These are phyloP conservation scores for Marvania coccoides DNA, from an alignment of 139 green algal species.

Conservation along the genomic window DNA sequence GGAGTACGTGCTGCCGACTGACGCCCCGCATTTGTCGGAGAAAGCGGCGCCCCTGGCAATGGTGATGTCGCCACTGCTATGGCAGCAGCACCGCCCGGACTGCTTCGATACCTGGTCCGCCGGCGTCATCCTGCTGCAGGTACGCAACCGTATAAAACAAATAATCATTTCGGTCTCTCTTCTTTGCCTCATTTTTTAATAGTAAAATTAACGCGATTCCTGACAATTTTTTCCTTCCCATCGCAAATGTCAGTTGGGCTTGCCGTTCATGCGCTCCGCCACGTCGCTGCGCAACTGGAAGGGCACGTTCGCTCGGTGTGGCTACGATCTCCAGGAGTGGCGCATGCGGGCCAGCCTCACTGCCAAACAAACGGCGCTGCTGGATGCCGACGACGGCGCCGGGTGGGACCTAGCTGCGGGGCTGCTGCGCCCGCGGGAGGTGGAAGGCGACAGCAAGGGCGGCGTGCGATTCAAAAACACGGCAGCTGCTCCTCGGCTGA, in stretches of 20 bases:
- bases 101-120: slow-evolving; percentile 83
- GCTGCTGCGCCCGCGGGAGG: slow-evolving; percentile 50
- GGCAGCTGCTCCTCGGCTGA: slow-evolving; percentile 22
- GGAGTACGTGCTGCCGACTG: slow-evolving; percentile 75
- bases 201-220: too few species aligned
- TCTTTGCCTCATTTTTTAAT: slow-evolving; percentile 25
- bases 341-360: slow-evolving; percentile 30
- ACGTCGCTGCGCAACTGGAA: slow-evolving; percentile 59
- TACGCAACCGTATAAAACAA: not conserved
- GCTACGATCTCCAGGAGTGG: slow-evolving; percentile 71
- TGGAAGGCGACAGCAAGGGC: slow-evolving; percentile 26
- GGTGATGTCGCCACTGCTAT: slow-evolving; percentile 77
- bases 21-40: slow-evolving; percentile 49
- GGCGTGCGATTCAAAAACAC: slow-evolving; percentile 45
- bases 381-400: slow-evolving; percentile 63
- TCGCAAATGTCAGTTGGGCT: slow-evolving; percentile 67
- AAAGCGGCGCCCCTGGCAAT: slow-evolving; percentile 30
- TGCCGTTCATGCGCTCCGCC: slow-evolving; percentile 58
- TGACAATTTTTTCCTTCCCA: too few species aligned
- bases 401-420: slow-evolving; percentile 54
- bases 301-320: slow-evolving; percentile 26
- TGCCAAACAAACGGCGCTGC: slow-evolving; percentile 44
- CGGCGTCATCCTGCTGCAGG: slow-evolving; percentile 19
- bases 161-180: not conserved
- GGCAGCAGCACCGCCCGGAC: slow-evolving; percentile 74